phyloP scores from a whole-genome alignment of 148 eudicot species.

The Heliamphora exappendiculata region DNA sequence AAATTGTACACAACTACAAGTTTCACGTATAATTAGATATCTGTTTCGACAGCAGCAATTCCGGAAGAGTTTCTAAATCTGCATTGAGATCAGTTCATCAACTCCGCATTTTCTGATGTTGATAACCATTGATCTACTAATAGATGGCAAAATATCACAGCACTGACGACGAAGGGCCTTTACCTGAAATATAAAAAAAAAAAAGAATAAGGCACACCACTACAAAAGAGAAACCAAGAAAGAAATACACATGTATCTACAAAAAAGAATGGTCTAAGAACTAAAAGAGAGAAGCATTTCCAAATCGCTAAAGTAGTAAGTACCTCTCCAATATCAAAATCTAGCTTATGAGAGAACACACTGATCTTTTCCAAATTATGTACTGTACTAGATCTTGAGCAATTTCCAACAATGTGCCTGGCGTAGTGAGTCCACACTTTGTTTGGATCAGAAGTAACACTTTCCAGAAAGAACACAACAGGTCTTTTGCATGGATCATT shows the following conservation, averaged over 20 bases:
- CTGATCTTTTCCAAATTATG: conserved; percentile 31
- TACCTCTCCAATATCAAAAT: conserved; percentile 42
- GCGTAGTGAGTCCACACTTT: conserved; percentile 38
- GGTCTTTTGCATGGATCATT: conserved; percentile 58
- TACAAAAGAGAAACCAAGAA: background rate
- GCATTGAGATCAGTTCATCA: conserved; percentile 64
- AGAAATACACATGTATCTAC: background rate
- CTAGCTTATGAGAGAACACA: conserved; percentile 42
- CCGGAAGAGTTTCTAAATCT: conserved; percentile 15
- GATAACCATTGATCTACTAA: conserved; percentile 36
- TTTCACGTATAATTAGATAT: background rate
- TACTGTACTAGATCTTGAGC: conserved; percentile 25
- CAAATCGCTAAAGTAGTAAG: conserved; percentile 12
- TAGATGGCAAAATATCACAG: conserved; percentile 54
- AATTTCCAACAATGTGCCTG: conserved; percentile 28
- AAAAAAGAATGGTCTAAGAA: background rate
- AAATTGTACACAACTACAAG: background rate
- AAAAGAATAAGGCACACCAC: conserved; percentile 7
- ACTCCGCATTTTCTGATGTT: conserved; percentile 47
- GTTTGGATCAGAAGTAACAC: conserved; percentile 29
- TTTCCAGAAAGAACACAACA: conserved; percentile 49
- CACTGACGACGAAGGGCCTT: conserved; percentile 65
- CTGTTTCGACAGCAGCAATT: background rate
- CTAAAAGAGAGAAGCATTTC: background rate
- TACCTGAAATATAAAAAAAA: conserved; percentile 30